A percentile compares a stretch with the other conserved stretches of the same genome.
Conservation (phyloP, 805 yeast genomes). For the Kuraishia piskuri region DNA sequence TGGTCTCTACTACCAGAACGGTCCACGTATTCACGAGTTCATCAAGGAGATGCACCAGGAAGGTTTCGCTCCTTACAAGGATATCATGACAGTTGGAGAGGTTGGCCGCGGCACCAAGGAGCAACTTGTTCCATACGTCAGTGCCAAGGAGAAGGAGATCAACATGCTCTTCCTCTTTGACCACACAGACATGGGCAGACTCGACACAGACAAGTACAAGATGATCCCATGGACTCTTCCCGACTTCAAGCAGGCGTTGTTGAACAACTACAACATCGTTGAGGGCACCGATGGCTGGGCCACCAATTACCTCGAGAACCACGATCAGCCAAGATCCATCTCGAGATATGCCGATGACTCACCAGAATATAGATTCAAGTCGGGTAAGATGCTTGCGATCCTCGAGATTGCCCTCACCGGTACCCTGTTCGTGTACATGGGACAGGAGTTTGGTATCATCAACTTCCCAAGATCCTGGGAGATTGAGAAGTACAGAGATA, state of each 20-base stretch:
- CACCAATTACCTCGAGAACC: conserved; percentile 47
- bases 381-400: conserved; percentile 41
- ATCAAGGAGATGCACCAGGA: conserved; percentile 40
- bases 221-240: conserved; percentile 23
- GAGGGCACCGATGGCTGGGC: conserved; percentile 50
- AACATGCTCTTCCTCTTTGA: conserved; percentile 31
- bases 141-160: conserved; percentile 28
- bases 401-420: conserved; percentile 41
- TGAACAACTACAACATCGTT: conserved; percentile 26
- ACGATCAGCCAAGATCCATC: conserved; percentile 48
- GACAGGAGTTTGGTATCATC: conserved; percentile 52
- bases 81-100: conserved; percentile 52
- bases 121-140: conserved; percentile 33
- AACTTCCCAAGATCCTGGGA: conserved; percentile 39
- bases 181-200: conserved; percentile 27
- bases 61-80: conserved; percentile 32
- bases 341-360: conserved; percentile 41
- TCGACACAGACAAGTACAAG: conserved; percentile 25
- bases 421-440: conserved; percentile 49
- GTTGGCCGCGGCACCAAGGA: conserved; percentile 35
- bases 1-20: conserved; percentile 25
- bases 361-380: conserved; percentile 22
- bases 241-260: conserved; percentile 33
- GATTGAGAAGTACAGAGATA: conserved; percentile 41
- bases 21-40: conserved; percentile 52